Base-by-base conservation (phyloP, 83 land plant genomes). In the Diphasiastrum complanatum region DNA sequence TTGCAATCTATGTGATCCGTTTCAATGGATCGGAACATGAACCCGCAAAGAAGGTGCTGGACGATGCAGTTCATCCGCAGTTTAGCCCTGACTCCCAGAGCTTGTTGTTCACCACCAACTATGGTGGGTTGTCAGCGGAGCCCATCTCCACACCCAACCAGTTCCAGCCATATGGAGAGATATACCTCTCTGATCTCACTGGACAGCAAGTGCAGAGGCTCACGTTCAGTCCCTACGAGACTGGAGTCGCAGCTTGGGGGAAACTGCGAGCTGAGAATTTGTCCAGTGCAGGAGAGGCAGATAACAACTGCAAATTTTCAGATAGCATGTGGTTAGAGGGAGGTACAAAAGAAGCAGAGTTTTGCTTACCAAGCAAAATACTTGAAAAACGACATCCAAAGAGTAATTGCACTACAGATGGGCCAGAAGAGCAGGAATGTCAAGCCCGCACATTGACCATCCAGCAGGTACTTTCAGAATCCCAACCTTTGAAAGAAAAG, bases 161-260 rank as follows among this genome's bases (percentile, higher is more conserved):
- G 4, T 73, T 40, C 55, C 64, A 58, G 25, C 78, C 80, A 40
- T 68, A 68, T 64, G 73, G 73, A 18, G 64, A 68, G 41, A 67
- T 73, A n/a, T 73, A 61, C 36, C 46, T 63, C 24, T 25, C 63
- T 10, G 27, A 45, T 5, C 19, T 73, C 16, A 68, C 73, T 63
- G 77, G 80, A 1, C 35, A 53, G 18, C 64, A 48, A 0, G 16
- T 73, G 18, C 31, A 18, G 2, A 14, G 72, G 24, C 12, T 67
- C 29, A 74, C 72, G 1, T 66, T 67, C 38, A 54, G 43, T 20
- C 49, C 33, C 20, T 67, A 67, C 24, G 77, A 74, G 33, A 40
- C 60, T 45, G 73, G 73, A 12, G 61, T 66, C 1, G 66, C 77
- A 5, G 4, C 61, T 3, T 74, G 77, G 77, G 77, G 71, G 10